Evolutionary conservation across 805 yeast species (phyloP).

Genomic region (Wickerhamiella lipophila): DNA sequence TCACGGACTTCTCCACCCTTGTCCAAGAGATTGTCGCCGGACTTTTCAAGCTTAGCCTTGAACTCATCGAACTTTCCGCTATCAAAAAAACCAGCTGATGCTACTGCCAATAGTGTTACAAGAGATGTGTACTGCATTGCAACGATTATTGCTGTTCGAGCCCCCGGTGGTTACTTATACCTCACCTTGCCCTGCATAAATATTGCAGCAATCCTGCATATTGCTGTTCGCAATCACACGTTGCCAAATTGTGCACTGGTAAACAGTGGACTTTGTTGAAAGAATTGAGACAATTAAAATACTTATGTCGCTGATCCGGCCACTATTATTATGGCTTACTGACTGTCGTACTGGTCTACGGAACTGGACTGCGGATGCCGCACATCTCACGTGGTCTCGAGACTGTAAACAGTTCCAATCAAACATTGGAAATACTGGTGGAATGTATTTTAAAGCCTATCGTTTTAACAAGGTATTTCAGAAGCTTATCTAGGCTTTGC

Average conservation of each 20-base stretch:
- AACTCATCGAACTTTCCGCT: slow-evolving; percentile 11
- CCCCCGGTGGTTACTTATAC: neutral
- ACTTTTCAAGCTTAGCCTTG: slow-evolving; percentile 25
- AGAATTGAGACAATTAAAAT: no score
- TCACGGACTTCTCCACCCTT: slow-evolving; percentile 29
- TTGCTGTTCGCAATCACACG: slow-evolving; percentile 6
- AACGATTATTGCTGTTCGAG: neutral
- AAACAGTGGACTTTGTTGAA: no score
- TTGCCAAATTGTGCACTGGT: neutral
- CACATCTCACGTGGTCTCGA: no score
- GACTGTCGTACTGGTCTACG: no score
- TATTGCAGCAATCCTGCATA: slow-evolving; percentile 3
- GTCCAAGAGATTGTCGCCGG: slow-evolving; percentile 29
- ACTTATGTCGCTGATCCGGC: no score
- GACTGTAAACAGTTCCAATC: no score
- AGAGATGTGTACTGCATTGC: neutral
- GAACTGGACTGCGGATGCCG: no score
- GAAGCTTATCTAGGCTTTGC: no score
- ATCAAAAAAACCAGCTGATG: slow-evolving; percentile 6
- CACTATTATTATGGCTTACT: no score
- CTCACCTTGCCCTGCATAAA: neutral
- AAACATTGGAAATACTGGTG: no score
- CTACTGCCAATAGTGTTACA: neutral
- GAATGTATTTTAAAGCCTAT: no score
- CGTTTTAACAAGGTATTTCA: no score